Percentiles rank a stretch among this genome's conserved stretches.
Evolutionary conservation across 306 rosid species (phyloP).

Genomic region (Trifolium subterraneum): DNA sequence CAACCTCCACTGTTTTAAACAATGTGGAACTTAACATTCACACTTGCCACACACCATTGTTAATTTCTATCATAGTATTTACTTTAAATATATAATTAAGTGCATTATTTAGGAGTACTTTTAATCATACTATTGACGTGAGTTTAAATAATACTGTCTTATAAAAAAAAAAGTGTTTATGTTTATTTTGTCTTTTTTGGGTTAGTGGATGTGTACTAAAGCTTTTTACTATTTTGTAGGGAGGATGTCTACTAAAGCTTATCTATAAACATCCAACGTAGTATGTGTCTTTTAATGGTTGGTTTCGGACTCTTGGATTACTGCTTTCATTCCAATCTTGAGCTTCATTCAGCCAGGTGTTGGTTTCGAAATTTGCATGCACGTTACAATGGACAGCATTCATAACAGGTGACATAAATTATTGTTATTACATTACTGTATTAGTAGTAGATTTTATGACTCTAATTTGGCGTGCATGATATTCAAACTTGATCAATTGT

Average conservation of each 20-base stretch:
- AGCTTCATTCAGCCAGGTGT: constrained; percentile 16
- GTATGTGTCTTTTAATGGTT: background rate
- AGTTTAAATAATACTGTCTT: too few species aligned
- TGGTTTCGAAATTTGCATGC: constrained; percentile 11
- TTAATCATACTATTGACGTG: too few species aligned
- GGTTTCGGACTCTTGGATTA: background rate
- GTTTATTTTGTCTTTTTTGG: background rate
- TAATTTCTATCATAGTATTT: too few species aligned
- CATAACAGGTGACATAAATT: background rate
- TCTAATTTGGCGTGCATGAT: background rate
- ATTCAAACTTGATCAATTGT: background rate
- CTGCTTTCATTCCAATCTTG: background rate
- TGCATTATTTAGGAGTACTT: too few species aligned
- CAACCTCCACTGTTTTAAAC: too few species aligned
- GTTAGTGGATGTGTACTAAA: background rate
- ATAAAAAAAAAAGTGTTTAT: too few species aligned
- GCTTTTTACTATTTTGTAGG: background rate
- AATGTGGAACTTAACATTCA: too few species aligned
- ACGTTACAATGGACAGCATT: background rate
- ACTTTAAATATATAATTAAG: too few species aligned
- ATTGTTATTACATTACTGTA: too few species aligned
- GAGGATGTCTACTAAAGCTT: background rate
- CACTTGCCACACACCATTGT: too few species aligned
- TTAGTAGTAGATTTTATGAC: background rate
- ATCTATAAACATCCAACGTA: background rate